A percentile compares a stretch with the other conserved stretches of the same genome.
These are phyloP conservation scores for Blepharisma stoltei DNA, from an alignment of 73 alveolate species.

Conservation along the genomic window DNA sequence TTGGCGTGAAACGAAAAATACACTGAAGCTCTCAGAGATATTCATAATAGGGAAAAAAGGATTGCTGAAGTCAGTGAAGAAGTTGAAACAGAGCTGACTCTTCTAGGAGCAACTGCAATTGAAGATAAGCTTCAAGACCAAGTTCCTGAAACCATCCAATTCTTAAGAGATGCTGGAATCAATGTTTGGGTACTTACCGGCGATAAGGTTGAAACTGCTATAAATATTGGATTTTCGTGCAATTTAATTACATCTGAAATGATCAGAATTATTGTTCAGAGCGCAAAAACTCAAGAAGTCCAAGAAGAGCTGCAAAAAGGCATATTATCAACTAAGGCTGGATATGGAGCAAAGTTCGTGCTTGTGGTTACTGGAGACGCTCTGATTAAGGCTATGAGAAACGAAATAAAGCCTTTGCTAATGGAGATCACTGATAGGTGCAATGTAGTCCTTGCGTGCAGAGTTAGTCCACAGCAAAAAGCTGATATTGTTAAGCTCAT, in stretches of 20 bases:
- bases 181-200: conserved; percentile 92
- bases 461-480: conserved; percentile 94
- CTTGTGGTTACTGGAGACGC: conserved; percentile 84
- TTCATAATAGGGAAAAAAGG: conserved; percentile 70
- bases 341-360: conserved; percentile 50
- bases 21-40: conserved; percentile 63
- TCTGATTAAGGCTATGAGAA: conserved; percentile 57
- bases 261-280: conserved; percentile 5
- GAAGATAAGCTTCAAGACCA: conserved; percentile 96
- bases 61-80: conserved; percentile 70
- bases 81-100: conserved; percentile 70
- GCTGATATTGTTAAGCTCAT: conserved; percentile 87
- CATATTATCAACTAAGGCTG: conserved; percentile 44
- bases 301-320: conserved; percentile 41
- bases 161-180: conserved; percentile 82
- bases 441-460: conserved; percentile 82
- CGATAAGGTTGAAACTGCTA: conserved; percentile 89
- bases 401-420: conserved; percentile 53
- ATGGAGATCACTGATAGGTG: conserved; percentile 62
- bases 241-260: conserved; percentile 51
- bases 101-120: conserved; percentile 95
- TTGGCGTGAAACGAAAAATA: conserved; percentile 66
- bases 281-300: not conserved
- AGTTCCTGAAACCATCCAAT: conserved; percentile 68
- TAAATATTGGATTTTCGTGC: conserved; percentile 78